Base-by-base conservation (phyloP, 768 basidiomycete genomes). In the Rhodotorula diobovata region DNA sequence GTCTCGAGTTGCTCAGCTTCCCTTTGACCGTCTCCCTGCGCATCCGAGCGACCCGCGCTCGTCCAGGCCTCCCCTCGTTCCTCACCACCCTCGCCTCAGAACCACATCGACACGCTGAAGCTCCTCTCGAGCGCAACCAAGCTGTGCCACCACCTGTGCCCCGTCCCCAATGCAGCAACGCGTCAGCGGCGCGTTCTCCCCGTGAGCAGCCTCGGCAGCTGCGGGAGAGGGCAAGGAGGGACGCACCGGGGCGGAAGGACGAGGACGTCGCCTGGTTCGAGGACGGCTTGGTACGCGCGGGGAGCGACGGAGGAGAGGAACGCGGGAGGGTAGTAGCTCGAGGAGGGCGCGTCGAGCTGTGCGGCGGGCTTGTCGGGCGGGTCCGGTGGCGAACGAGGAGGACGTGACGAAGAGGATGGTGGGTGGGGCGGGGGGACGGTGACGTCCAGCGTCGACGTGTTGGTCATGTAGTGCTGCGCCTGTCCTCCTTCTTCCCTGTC, bases 361-460 rank as follows among this genome's bases (percentile, higher is more conserved):
- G 39, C 59, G 3, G 56, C 51, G 14, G 20, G 18, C 2, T 32
- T 30, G 25, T 25, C 51, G 25, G 37, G 25, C 8, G 23, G 15
- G 2, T 14, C 32, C 30, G 51, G 70, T 74, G 34, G 23, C 11
- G 32, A 1, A 28, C 34, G 20, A 45, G 45, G 45, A 23, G 20
- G 45, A 46, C 15, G 45, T 46, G 58, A 15, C 8, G 41, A 30
- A 7, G 32, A 12, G 14, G 32, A 14, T 55, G 76, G 61, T 32
- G 80, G 72, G 10, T 69, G 39, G 18, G 48, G 50, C 2, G 63
- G 51, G 16, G 64, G 50, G n/a, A 77, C 60, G 77, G 96, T 91
- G 12, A 97, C 90, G 73, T 96, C 90, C 4, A 93, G 84, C 8
- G 79, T 83, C 12, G 93, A 90, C 0, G 94, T 97, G 78, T 96